Evolutionary conservation across 208 protist species (phyloP), one percentile per base, ranked within the genome.

Genomic region (Trypanosoma conorhini): DNA sequence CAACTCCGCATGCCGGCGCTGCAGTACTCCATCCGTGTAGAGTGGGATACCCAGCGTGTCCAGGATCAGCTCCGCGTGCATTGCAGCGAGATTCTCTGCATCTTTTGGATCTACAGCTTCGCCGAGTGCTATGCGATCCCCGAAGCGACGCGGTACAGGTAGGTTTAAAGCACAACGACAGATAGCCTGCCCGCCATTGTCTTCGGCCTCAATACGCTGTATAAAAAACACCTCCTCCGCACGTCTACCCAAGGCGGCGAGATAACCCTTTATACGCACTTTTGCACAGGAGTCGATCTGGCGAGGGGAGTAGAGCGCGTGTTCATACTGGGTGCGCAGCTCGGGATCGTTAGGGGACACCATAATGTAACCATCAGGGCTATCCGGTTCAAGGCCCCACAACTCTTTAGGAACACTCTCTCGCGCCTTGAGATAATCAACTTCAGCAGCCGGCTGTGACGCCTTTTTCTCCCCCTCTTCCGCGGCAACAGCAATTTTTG

Each of bases 51-150:
- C 93, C 10, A 96, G 76, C 2, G 82, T 68, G 65, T 97, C 93
- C 28, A 97, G 80, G n/a, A 93, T 87, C 35, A 97, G 79, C 77
- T 97, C 93, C 26, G 86, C 84, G 67, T 97, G 93, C 93, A 96
- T 96, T 46, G 84, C 84, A 28, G 93, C 93, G 38, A 92, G 80
- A 61, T 72, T 62, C 67, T 89, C 85, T 7, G 93, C 93, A 46
- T 94, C 83, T 0, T 73, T 70, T 19, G 74, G 72, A 46, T 69
- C 86, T 19, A 81, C 71, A 13, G 83, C 88, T 62, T 91, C 87
- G 40, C 93, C 93, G 30, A 95, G 52, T 30, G 88, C 93, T 15
- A 95, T 66, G 12, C 90, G 87, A 64, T 92, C 82, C 3, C 93
- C 93, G 57, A 88, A 94, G 9, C 62, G 62, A 17, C 70, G 38